phyloP scores from a whole-genome alignment of 441 rosid genomes.

The Erodium moschatum region DNA sequence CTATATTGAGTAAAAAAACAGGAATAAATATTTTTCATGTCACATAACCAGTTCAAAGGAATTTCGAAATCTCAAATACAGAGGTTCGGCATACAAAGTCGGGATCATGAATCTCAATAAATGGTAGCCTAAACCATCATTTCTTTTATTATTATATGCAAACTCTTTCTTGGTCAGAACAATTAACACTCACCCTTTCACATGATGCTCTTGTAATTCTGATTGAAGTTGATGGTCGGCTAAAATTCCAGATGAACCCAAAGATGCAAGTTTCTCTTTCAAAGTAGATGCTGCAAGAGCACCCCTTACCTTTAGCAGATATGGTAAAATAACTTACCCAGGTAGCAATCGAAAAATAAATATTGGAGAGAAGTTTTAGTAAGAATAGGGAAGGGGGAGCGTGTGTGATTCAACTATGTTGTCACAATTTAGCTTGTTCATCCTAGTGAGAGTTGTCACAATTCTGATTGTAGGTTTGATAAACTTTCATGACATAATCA shows the following conservation, averaged over 20 bases:
- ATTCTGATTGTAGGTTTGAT: neutral
- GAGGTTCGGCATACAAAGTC: conserved; percentile 3
- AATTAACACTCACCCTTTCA: conserved; percentile 51
- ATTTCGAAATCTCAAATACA: neutral
- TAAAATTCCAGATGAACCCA: conserved; percentile 94
- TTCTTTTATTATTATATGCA: neutral
- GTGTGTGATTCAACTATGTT: too few relatives aligned
- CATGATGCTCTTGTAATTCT: conserved; percentile 74
- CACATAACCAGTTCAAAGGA: neutral
- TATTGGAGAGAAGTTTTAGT: neutral
- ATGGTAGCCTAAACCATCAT: neutral
- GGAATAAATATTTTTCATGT: neutral
- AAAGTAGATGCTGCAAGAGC: conserved; percentile 78
- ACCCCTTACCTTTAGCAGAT: conserved; percentile 33
- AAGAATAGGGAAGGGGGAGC: too few relatives aligned
- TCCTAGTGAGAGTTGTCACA: neutral
- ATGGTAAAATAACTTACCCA: conserved; percentile 14
- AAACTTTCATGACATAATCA: neutral
- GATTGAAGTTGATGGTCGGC: conserved; percentile 99
- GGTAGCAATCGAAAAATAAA: too few relatives aligned
- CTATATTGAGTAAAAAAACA: neutral
- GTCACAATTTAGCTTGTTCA: neutral
- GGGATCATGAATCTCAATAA: conserved; percentile 2
- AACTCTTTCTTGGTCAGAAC: neutral
- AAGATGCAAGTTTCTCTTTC: conserved; percentile 83